Percentiles rank a stretch among this genome's conserved stretches.
phyloP scores from a whole-genome alignment of 306 rosid genomes.

The Carpinus fangiana region DNA sequence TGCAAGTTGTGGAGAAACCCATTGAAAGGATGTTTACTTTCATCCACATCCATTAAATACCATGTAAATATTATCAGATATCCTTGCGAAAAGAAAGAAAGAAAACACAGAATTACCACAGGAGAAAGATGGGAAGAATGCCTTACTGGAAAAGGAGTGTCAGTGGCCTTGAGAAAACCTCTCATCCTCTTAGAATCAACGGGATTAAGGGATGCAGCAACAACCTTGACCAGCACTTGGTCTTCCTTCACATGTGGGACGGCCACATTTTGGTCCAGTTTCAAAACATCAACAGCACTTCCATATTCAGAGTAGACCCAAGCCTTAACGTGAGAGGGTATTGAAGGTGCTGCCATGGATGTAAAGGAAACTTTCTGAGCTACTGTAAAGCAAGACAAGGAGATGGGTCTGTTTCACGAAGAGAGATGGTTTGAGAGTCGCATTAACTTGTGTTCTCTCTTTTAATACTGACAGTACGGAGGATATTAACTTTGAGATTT shows the following conservation, averaged over 20 bases:
- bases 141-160: conserved; percentile 31
- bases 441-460: background rate
- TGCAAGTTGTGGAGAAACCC: too few species aligned
- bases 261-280: conserved; percentile 40
- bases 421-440: background rate
- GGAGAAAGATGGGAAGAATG: background rate
- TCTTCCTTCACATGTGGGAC: conserved; percentile 48
- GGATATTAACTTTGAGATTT: too few species aligned
- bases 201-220: conserved; percentile 70
- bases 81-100: background rate
- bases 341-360: conserved; percentile 34
- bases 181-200: conserved; percentile 55
- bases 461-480: too few species aligned
- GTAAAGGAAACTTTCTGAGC: background rate
- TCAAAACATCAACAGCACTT: conserved; percentile 45
- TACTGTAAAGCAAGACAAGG: background rate
- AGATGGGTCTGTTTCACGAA: background rate
- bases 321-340: conserved; percentile 46
- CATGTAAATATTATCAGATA: too few species aligned
- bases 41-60: too few species aligned
- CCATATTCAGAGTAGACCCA: conserved; percentile 64
- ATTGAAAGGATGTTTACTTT: too few species aligned
- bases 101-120: background rate
- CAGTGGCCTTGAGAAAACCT: conserved; percentile 32
- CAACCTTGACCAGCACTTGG: conserved; percentile 68